Evolutionary conservation across 2,329 filamentous ascomycete genomes (phyloP).

Genomic region (Nemania sp.): DNA sequence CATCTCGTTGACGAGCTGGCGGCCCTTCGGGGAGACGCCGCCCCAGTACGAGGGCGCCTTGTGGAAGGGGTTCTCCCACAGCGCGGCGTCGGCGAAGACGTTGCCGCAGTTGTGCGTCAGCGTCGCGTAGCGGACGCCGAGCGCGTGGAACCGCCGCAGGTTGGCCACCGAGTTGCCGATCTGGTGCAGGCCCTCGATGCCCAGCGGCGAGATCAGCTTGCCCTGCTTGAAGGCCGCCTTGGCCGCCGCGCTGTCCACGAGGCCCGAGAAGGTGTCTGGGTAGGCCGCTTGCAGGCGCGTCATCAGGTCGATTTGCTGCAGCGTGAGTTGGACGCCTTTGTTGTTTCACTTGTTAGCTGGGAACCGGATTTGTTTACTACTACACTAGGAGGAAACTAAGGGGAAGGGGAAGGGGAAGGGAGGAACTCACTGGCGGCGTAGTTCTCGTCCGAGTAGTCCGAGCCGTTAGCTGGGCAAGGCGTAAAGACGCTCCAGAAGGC

Average conservation of each 20-base stretch:
- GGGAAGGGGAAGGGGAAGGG: background rate
- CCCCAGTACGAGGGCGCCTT: slow-evolving; percentile 71
- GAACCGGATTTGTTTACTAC: background rate
- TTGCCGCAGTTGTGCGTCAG: slow-evolving; percentile 96
- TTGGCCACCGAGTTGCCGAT: slow-evolving; percentile 87
- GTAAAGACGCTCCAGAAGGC: slow-evolving; percentile 95
- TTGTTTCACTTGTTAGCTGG: slow-evolving; percentile 41
- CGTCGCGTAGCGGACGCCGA: slow-evolving; percentile 89
- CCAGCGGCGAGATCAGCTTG: slow-evolving; percentile 80
- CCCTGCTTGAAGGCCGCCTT: slow-evolving; percentile 69
- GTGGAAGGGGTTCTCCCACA: slow-evolving; percentile 66
- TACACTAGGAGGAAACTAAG: too few relatives aligned
- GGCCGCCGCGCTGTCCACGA: slow-evolving; percentile 70
- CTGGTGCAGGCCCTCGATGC: slow-evolving; percentile 90
- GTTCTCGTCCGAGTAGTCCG: slow-evolving; percentile 78
- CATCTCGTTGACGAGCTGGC: slow-evolving; percentile 83
- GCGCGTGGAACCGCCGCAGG: slow-evolving; percentile 77
- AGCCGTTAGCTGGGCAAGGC: slow-evolving; percentile 77
- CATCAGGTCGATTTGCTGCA: slow-evolving; percentile 74
- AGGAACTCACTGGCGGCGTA: slow-evolving; percentile 72
- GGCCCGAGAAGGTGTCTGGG: slow-evolving; percentile 70
- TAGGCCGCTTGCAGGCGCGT: slow-evolving; percentile 66
- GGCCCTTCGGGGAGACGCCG: slow-evolving; percentile 79
- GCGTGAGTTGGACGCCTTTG: slow-evolving; percentile 73
- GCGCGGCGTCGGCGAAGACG: slow-evolving; percentile 84